Evolutionary conservation across 805 yeast genomes (phyloP), one percentile per base, ranked within the genome.

Genomic region (Lipomyces oligophaga): DNA sequence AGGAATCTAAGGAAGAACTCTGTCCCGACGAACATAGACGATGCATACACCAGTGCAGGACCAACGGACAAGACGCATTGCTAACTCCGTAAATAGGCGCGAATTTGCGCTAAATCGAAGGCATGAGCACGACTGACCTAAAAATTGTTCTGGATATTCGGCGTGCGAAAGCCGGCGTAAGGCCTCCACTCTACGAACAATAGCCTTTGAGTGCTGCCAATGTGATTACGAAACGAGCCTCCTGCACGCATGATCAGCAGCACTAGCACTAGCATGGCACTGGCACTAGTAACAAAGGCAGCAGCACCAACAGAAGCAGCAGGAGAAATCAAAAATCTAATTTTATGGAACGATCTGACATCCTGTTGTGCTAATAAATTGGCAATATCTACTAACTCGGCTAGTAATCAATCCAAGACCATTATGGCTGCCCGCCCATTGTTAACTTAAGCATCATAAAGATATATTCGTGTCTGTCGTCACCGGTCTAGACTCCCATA

Each of bases 341-440:
- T 8, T 26, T 13, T 8, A 26, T 13, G 13, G 30, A 8, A 26
- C 30, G 8, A 13, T 8, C 11, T 22, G 26, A n/a, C 8, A 8
- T 19, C 43, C 5, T 35, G 43, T 8, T 39, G 31, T 39, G 35
- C 31, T 20, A 18, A 31, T 31, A 25, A 39, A 15, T 39, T 34
- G 41, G 25, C 40, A 18, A 19, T 38, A n/a, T 28, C 20, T 18
- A 28, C 27, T 4, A 13, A 38, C n/a, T n/a, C n/a, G n/a, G n/a
- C n/a, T n/a, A n/a, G n/a, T n/a, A n/a, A n/a, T n/a, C n/a, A n/a
- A n/a, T n/a, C n/a, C n/a, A n/a, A n/a, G n/a, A n/a, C n/a, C n/a
- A n/a, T n/a, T n/a, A n/a, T n/a, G n/a, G n/a, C n/a, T n/a, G n/a
- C n/a, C n/a, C n/a, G n/a, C n/a, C n/a, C n/a, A n/a, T n/a, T n/a